These are phyloP conservation scores for Miscanthus lutarioriparius DNA, from an alignment of 176 grass and related monocot genomes.

Conservation along the genomic window DNA sequence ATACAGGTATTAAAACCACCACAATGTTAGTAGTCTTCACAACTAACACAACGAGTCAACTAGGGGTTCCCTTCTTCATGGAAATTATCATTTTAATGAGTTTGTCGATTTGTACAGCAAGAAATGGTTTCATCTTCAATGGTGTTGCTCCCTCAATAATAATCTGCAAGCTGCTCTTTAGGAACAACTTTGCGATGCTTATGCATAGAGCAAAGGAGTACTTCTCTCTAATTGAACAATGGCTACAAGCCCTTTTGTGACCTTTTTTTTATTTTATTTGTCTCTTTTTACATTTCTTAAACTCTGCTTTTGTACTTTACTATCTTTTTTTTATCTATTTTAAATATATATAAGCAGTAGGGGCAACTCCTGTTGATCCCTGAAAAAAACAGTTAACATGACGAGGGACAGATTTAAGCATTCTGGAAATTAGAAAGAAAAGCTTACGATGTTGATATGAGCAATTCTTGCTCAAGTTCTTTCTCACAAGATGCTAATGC, in stretches of 20 bases:
- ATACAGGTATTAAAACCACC: conserved; percentile 30
- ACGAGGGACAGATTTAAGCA: not conserved
- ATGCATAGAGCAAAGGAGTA: not conserved
- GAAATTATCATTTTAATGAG: too few relatives aligned
- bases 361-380: not conserved
- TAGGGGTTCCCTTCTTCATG: too few relatives aligned
- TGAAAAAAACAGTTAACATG: not conserved
- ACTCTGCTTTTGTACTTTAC: not conserved
- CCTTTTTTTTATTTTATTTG: not conserved
- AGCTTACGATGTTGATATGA: conserved; percentile 96
- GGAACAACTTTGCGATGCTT: not conserved
- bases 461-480: conserved; percentile 88
- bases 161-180: not conserved
- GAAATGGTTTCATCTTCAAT: not conserved
- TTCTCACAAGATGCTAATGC: conserved; percentile 94
- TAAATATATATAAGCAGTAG: not conserved
- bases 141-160: not conserved
- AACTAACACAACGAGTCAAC: not conserved
- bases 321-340: not conserved
- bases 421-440: conserved; percentile 13
- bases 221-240: not conserved
- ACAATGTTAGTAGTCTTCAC: not conserved
- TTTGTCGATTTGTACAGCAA: too few relatives aligned
- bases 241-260: not conserved
- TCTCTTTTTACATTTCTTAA: not conserved